Evolutionary conservation across 768 basidiomycete species (phyloP).

Genomic region (Panaeolus papilionaceus): DNA sequence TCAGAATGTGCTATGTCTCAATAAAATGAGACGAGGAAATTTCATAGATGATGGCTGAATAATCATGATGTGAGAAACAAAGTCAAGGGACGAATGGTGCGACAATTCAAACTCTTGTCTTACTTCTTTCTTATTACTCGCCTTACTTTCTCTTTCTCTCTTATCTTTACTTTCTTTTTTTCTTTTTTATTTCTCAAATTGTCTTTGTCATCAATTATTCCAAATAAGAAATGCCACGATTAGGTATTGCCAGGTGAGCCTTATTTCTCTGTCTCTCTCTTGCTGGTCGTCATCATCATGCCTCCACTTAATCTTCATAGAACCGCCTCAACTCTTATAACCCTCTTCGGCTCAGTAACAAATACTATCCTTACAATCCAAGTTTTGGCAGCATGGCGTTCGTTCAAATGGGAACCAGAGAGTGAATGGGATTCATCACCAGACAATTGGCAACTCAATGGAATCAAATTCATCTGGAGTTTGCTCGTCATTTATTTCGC

Average conservation of each 20-base stretch:
- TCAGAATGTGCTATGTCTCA: too few species aligned
- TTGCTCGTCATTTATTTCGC: slow-evolving; percentile 72
- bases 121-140: neutral
- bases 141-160: neutral
- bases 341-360: slow-evolving; percentile 41
- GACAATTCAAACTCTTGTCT: neutral
- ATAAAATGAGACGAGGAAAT: neutral
- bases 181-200: slow-evolving; percentile 15
- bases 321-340: slow-evolving; percentile 45
- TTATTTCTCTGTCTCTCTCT: slow-evolving; percentile 18
- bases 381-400: slow-evolving; percentile 41
- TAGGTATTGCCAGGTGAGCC: slow-evolving; percentile 32
- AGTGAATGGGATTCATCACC: slow-evolving; percentile 49
- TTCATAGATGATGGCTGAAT: too few species aligned
- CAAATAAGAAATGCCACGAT: slow-evolving; percentile 29
- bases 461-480: slow-evolving; percentile 61
- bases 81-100: slow-evolving; percentile 11
- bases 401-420: slow-evolving; percentile 52
- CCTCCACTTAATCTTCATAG: slow-evolving; percentile 29
- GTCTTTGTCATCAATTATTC: neutral
- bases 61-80: neutral
- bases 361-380: slow-evolving; percentile 44
- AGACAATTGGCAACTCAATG: slow-evolving; percentile 46
- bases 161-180: slow-evolving; percentile 9
- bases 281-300: slow-evolving; percentile 21